Conservation (phyloP, 2,329 filamentous ascomycete genomes). For the Colletotrichum scovillei region DNA sequence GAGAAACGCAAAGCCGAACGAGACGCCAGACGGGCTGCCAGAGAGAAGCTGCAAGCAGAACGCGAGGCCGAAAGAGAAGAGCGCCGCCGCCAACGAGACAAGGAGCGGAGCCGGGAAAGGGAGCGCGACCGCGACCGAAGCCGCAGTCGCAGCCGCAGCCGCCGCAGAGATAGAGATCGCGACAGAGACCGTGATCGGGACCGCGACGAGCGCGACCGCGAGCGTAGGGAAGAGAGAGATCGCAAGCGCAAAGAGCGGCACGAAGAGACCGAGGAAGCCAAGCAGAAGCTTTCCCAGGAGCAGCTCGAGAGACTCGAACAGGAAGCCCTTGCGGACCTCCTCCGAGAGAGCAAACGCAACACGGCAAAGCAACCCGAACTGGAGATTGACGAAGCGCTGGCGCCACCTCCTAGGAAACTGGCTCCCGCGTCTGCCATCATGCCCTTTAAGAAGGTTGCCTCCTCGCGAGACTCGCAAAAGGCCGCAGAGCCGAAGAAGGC, state of each 20-base stretch:
- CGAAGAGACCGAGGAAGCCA: conserved; percentile 56
- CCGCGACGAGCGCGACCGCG: conserved; percentile 44
- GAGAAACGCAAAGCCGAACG: conserved; percentile 61
- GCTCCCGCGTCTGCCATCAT: conserved; percentile 69
- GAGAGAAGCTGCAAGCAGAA: conserved; percentile 52
- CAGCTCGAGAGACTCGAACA: conserved; percentile 68
- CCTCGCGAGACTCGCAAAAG: conserved; percentile 54
- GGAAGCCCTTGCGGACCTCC: conserved; percentile 67
- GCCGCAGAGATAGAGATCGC: conserved; percentile 40
- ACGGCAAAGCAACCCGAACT: conserved; percentile 60
- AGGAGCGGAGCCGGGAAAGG: conserved; percentile 52
- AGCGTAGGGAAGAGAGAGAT: conserved; percentile 41
- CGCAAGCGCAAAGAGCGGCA: conserved; percentile 51
- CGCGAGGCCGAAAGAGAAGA: conserved; percentile 67
- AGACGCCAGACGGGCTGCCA: conserved; percentile 59
- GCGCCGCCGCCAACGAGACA: conserved; percentile 57
- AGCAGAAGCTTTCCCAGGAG: conserved; percentile 68
- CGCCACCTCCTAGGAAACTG: conserved; percentile 64
- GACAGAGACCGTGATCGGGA: conserved; percentile 46
- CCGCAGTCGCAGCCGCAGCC: conserved; percentile 39
- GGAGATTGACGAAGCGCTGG: conserved; percentile 66
- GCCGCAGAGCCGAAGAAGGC: conserved; percentile 53
- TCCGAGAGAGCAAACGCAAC: conserved; percentile 68
- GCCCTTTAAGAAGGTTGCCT: conserved; percentile 57
- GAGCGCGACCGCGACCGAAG: conserved; percentile 49